phyloP scores from a whole-genome alignment of 768 basidiomycete species.

The Rhodotorula diobovata region DNA sequence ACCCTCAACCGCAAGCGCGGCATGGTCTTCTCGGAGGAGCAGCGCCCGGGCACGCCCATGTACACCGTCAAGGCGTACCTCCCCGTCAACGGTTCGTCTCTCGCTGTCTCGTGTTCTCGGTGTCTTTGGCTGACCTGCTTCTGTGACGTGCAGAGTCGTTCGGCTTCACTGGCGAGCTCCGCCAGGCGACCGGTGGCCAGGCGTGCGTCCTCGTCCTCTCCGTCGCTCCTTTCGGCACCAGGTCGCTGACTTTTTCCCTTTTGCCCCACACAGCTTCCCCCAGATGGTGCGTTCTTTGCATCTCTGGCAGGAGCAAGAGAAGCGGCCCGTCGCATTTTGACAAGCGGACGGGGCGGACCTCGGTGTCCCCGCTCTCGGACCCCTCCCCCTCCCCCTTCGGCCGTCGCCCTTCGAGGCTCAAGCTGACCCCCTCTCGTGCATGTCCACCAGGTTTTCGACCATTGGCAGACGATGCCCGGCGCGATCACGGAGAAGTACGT shows the following conservation, averaged over 20 bases:
- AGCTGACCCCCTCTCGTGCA: not conserved
- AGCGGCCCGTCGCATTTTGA: no score
- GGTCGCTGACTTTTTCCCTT: not conserved
- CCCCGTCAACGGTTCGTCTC: constrained; percentile 70
- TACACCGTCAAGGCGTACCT: constrained; percentile 96
- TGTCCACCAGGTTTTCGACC: constrained; percentile 58
- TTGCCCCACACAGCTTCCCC: not conserved
- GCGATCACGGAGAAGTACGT: not conserved
- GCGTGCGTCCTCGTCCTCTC: constrained; percentile 55
- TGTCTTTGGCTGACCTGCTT: constrained; percentile 18
- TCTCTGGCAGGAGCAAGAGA: no score
- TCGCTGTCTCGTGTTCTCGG: not conserved
- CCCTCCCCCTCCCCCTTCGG: not conserved
- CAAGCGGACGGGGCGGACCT: no score
- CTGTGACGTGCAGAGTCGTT: constrained; percentile 59
- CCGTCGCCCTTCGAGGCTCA: no score
- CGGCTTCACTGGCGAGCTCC: constrained; percentile 94
- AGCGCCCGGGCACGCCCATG: constrained; percentile 95
- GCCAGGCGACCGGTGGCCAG: constrained; percentile 86
- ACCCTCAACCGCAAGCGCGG: constrained; percentile 52
- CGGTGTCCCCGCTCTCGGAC: no score
- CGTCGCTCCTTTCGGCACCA: not conserved
- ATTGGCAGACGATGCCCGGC: constrained; percentile 61
- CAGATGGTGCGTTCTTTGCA: not conserved
- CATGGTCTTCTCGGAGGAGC: constrained; percentile 88